Base-by-base conservation (phyloP, 2,329 filamentous ascomycete species). In the Zasmidium cellare region DNA sequence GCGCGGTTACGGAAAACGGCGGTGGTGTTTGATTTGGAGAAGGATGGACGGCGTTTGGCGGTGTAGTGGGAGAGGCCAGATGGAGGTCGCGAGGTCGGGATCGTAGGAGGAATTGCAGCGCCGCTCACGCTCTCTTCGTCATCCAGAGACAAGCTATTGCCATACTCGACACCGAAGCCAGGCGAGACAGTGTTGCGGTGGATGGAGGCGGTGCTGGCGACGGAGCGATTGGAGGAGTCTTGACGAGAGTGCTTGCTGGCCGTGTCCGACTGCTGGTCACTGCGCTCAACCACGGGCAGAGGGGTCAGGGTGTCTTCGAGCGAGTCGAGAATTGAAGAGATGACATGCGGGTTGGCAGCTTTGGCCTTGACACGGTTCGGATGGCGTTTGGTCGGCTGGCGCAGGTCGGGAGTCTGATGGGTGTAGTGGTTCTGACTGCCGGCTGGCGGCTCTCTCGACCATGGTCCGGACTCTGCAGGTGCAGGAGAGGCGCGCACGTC, bases 11-110 rank as follows among this genome's bases (percentile, higher is more conserved):
- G 54, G 25, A 65, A 56, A 18, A 58, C 57, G 18, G 53, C 45
- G 9, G 61, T 53, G 41, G 53, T 55, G 12, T 57, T 19, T 18
- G 45, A 53, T 38, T 51, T 46, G 28, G 45, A 31, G 44, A 56
- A 53, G 9, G 53, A 55, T 12, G 56, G 55, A 1, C 51, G 61
- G 82, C 81, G 0, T 87, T 84, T n/a, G 20, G 51, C n/a, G 2
- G 88, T 91, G 52, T 90, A 76, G 18, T 86, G 77, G 23, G 89
- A 92, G 67, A 87, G 85, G 54, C 89, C 90, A 51, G 89, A 91
- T 0, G 90, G 90, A 7, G 87, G 88, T 72, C 92, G 92, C 28
- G 91, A 85, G 28, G 92, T 96, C 63, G 88, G 87, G 66, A 71
- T 62, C 3, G 59, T 67, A 1, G 69, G 69, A 20, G 69, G 65